Base-by-base conservation (phyloP, 257 asterid species). In the Gentiana straminea region DNA sequence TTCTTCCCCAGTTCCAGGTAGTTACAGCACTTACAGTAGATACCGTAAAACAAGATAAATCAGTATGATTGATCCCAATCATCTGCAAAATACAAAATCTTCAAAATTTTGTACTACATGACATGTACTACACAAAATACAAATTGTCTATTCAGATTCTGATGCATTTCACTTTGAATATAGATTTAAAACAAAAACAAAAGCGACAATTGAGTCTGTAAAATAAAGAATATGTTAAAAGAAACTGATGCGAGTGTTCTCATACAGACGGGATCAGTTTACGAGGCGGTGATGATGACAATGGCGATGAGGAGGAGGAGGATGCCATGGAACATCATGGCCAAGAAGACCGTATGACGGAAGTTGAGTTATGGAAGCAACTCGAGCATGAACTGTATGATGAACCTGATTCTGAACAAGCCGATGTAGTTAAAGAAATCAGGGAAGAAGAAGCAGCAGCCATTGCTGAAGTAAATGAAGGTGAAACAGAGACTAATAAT, bases 291-390 rank as follows among this genome's bases (percentile, higher is more conserved):
- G 65, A 51, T 12, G 51, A 41, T 35, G 75, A 63, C 44, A 72
- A 62, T 35, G 6, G 9, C 9, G 6, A 5, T 41, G 65, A 57
- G 49, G 78, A 61, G 51, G 80, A 69, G 6, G 87, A 76, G 51
- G 85, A 72, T 51, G 75, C 68, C 49, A 51, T 73, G 63, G 82
- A 77, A 68, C 70, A 62, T 7, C 77, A 58, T 48, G 68, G 77
- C 49, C 66, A 58, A 36, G 84, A 87, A 66, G 92, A 88, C 50
- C 93, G 73, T 7, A 81, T 83, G 94, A 84, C 88, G 1, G 98
- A 92, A 72, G 93, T 80, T 8, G 97, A 92, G 68, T 24, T 92
- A 65, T 92, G 98, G 98, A 94, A 92, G 54, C 94, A 88, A 70
- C 78, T 92, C 39, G 98, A 92, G 68, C 93, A 76, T 3, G 94